Evolutionary conservation across 2,329 filamentous ascomycete genomes (phyloP), one percentile per base, ranked within the genome.

Genomic region (Penicillium sp.): DNA sequence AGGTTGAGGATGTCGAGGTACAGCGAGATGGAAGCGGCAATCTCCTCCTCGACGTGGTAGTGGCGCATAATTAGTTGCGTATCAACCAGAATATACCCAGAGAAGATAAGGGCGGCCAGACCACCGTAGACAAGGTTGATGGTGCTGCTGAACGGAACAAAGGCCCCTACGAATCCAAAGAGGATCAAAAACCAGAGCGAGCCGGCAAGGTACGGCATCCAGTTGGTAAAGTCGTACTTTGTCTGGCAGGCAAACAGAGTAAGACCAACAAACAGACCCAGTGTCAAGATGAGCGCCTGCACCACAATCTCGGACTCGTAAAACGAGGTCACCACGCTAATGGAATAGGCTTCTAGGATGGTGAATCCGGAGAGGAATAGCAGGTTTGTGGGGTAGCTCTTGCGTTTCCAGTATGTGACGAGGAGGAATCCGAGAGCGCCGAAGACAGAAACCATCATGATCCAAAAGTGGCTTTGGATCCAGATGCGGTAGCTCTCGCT

Each of bases 41-140:
- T 97, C 84, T 97, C 93, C 85, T 97, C 94, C 81, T 99, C 95
- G 56, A 97, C 92, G 74, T 98, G 94, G 80, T 97, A 95, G 78
- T 97, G 91, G 73, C 93, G 88, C 87, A 99, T 90, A 65, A 99
- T 88, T 70, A 99, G 82, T 84, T 99, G 95, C 0, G 95, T 99
- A 76, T 99, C 95, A 51, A 98, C 92, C 51, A 99, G 85, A 65
- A 99, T 96, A 80, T 99, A 99, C 7, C 85, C 94, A 53, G 90
- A 93, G 83, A 99, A 99, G 74, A 99, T 87, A 50, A 99, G 81
- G 3, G 95, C 94, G 0, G 88, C 86, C 15, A 93, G 79, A 7
- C 90, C 89, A 60, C 93, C 92, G 73, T 97, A 98, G 64, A 92
- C 71, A 58, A 98, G 87, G 80, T 99, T 94, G 38, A 89, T 82